Evolutionary conservation across 2,329 filamentous ascomycete genomes (phyloP), one percentile per base, ranked within the genome.

Genomic region (Colletotrichum incanum): DNA sequence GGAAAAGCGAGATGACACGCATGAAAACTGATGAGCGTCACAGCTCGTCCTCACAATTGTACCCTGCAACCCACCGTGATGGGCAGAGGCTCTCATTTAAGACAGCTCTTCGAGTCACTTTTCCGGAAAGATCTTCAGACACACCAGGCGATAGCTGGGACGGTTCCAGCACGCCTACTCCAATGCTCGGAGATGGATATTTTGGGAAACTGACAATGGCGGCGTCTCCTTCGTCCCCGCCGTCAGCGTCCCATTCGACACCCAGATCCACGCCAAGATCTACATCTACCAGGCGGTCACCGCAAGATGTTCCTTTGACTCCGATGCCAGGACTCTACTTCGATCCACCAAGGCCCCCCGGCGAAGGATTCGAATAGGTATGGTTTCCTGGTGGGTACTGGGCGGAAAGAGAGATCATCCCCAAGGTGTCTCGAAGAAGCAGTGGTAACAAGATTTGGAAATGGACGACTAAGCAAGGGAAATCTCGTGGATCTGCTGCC

Each of bases 351-450:
- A 85, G 89, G 2, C 84, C 86, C n/a, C 80, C 89, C 65, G 86
- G 80, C 60, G 83, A 86, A 55, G 88, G 89, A 50, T 84, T 80
- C 76, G 89, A 91, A 80, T 91, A 88, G 89, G 89, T 91, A 31
- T 91, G 89, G 89, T 90, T 89, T 77, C 89, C 89, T 1, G 86
- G 86, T 63, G 89, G 89, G 7, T 91, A 89, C 77, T 91, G 88
- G 89, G 89, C 89, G n/a, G 89, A 91, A 78, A 83, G 89, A n/a
- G 82, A 85, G 58, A 67, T 76, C 34, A 66, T 71, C n/a, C 67
- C 72, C 28, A 74, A 77, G 63, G 59, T 72, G 5, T 76, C 79
- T 1, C 76, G 78, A 20, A 78, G 80, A 74, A 82, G 80, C 62
- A 82, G 76, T 62, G 77, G 79, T 31, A 78, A 77, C 34, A 79